A percentile compares a stretch with the other conserved stretches of the same genome.
Conservation (phyloP, 441 rosid genomes). For the Bruguiera hainesii region DNA sequence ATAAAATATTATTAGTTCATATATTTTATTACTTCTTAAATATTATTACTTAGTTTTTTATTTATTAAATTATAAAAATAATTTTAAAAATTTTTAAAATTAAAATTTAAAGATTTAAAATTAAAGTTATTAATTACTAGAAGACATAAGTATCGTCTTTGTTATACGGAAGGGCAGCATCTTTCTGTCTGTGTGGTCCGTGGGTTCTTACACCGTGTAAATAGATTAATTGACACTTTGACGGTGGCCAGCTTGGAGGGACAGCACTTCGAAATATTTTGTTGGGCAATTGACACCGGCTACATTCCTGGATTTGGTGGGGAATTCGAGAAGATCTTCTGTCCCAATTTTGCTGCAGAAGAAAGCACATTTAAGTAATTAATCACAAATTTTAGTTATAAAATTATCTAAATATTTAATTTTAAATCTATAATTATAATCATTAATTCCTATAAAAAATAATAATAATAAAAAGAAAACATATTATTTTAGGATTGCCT, state of each 20-base stretch:
- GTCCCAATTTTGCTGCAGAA: not conserved
- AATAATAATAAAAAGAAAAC: not conserved
- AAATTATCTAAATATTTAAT: too few species aligned
- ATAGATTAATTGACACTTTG: not conserved
- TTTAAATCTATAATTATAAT: too few species aligned
- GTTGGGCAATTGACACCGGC: not conserved
- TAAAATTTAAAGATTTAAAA: too few species aligned
- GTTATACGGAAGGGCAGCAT: not conserved
- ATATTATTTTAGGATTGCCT: not conserved
- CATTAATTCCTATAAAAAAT: too few species aligned
- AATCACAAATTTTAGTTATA: too few species aligned
- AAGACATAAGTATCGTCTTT: not conserved
- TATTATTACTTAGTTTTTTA: too few species aligned
- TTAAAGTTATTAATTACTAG: not conserved
- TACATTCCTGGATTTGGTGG: not conserved
- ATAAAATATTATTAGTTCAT: too few species aligned
- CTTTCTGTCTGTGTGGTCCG: conserved; percentile 17
- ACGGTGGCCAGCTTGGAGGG: not conserved
- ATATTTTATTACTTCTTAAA: too few species aligned
- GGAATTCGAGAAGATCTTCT: conserved; percentile 19
- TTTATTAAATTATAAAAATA: too few species aligned
- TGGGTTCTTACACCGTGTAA: conserved; percentile 9
- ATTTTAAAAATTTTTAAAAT: too few species aligned
- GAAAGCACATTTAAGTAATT: too few species aligned
- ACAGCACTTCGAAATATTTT: conserved; percentile 8